Evolutionary conservation across 129 eudicot species (phyloP).

Genomic region (Mikania micrantha): DNA sequence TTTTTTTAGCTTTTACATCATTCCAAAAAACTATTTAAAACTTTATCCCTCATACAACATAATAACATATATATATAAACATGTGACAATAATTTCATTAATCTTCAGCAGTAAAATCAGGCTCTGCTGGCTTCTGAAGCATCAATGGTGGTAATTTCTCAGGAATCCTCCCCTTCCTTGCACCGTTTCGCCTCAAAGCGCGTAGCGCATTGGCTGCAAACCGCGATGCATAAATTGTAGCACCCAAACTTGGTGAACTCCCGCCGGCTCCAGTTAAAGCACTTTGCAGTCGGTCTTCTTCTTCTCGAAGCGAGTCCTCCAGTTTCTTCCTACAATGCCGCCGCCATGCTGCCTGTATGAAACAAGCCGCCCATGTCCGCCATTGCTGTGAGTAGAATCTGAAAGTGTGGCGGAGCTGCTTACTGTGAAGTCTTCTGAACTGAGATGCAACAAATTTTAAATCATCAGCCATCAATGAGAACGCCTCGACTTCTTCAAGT

Average conservation of each 20-base stretch:
- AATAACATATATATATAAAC: not conserved
- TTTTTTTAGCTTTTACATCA: not conserved
- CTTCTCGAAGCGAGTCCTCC: slow-evolving; percentile 75
- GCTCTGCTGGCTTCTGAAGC: slow-evolving; percentile 97
- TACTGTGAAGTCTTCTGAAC: slow-evolving; percentile 86
- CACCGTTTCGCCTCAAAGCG: slow-evolving; percentile 52
- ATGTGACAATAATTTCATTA: slow-evolving; percentile 10
- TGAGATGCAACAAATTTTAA: slow-evolving; percentile 93
- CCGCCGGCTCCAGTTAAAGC: slow-evolving; percentile 65
- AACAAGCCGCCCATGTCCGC: slow-evolving; percentile 99
- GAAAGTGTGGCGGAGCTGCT: slow-evolving; percentile 92
- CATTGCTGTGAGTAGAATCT: slow-evolving; percentile 93
- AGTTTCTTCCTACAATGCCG: slow-evolving; percentile 65
- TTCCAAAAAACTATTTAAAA: slow-evolving; percentile 21
- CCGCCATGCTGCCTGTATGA: slow-evolving; percentile 98
- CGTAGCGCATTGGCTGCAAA: slow-evolving; percentile 90
- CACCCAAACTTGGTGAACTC: slow-evolving; percentile 81
- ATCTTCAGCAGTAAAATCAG: slow-evolving; percentile 87
- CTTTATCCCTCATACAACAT: slow-evolving; percentile 15
- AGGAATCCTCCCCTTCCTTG: slow-evolving; percentile 63
- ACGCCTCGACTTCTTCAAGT: slow-evolving; percentile 88
- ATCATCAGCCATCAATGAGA: slow-evolving; percentile 81
- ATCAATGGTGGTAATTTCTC: slow-evolving; percentile 75
- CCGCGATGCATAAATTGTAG: slow-evolving; percentile 81
- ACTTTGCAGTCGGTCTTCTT: slow-evolving; percentile 71